Base-by-base conservation (phyloP, 441 rosid species). In the Eruca vesicaria region DNA sequence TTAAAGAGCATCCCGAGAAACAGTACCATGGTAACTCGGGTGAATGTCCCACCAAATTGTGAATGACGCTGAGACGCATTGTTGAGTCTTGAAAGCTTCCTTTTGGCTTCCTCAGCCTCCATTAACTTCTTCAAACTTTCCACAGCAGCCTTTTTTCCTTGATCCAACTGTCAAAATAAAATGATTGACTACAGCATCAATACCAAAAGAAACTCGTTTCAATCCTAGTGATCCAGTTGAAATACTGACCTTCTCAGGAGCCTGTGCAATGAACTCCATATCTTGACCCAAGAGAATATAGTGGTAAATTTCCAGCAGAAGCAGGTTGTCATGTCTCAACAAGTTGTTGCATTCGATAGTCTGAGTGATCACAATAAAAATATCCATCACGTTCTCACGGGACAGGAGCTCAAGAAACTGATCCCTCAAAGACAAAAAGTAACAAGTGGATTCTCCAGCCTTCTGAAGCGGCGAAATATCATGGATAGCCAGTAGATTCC, bases 31-130 rank as follows among this genome's bases (percentile, higher is more conserved):
- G 93, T 77, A 76, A 85, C 75, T 65, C 98, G 88, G 9, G 96
- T 82, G 85, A 92, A 96, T 71, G 97, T 90, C 82, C 99, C 98
- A 76, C 89, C 84, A 79, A 93, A 92, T 72, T 89, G 96, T 48
- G 98, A 92, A 82, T 90, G 96, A 33, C 90, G 91, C 48, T 63
- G 78, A 72, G 60, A 79, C 5, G 78, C 65, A 63, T 80, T 82
- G 26, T 78, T 80, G 57, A 78, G 79, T 75, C 88, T 85, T 43
- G 88, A 84, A 77, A 82, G 88, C 87, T 84, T 90, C 83, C 82
- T 86, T 75, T 84, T 94, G 75, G 74, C 83, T 82, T 85, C 74
- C 84, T 90, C 98, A 77, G 84, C 92, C 74, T 88, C 87, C 87
- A 90, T 90, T 56, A 96, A 84, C 71, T 86, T 87, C 83, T 88